These are phyloP conservation scores for Ganoderma meredithae DNA, from an alignment of 1,284 basidiomycete genomes.

Conservation along the genomic window DNA sequence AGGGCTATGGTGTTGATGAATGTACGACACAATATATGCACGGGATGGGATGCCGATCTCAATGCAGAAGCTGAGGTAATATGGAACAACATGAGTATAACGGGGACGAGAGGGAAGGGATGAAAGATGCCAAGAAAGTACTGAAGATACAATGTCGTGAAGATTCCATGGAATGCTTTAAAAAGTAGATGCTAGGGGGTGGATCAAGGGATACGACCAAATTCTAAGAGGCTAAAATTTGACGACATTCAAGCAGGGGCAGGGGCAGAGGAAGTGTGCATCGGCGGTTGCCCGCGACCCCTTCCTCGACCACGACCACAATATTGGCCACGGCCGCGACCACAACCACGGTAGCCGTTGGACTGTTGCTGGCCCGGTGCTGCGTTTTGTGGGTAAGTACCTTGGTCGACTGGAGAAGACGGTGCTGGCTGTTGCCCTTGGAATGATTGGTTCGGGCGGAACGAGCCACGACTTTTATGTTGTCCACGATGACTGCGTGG, in stretches of 20 bases:
- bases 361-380: conserved; percentile 6
- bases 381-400: background rate
- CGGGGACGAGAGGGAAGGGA: background rate
- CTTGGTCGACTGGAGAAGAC: background rate
- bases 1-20: conserved; percentile 5
- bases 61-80: background rate
- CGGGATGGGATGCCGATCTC: background rate
- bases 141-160: background rate
- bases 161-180: background rate
- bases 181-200: background rate
- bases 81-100: conserved; percentile 1
- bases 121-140: background rate
- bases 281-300: conserved; percentile 22
- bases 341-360: conserved; percentile 22
- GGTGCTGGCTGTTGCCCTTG: conserved; percentile 1
- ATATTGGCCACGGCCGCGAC: conserved; percentile 40
- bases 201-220: background rate
- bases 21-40: conserved; percentile 8
- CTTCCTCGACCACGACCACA: conserved; percentile 49
- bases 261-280: background rate
- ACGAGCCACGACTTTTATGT: conserved; percentile 22
- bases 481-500: conserved; percentile 21
- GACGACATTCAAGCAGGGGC: background rate
- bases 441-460: conserved; percentile 23
- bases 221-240: background rate